Base-by-base conservation (phyloP, 2,329 filamentous ascomycete genomes). In the Cladosporium halotolerans region DNA sequence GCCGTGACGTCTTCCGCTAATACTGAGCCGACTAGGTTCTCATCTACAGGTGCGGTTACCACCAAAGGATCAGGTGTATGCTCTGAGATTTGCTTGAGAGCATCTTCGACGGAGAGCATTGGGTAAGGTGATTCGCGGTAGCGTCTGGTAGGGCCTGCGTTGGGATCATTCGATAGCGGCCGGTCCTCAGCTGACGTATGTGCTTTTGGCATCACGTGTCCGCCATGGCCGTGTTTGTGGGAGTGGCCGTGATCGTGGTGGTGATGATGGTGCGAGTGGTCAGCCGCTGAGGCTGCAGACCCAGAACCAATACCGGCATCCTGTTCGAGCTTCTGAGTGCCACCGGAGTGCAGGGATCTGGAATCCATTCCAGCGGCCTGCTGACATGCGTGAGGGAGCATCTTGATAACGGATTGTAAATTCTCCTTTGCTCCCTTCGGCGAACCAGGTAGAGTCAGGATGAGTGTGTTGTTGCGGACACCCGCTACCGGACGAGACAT, bases 371-470 rank as follows among this genome's bases (percentile, higher is more conserved):
- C 93, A 0, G 87, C 83, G 28, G 89, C 88, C 73, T 97, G 92
- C 7, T 88, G 74, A 61, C 93, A 99, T n/a, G 93, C 93, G 71
- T 99, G 93, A 0, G 92, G 91, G 5, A 99, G 73, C n/a, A 92
- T 83, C 66, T 90, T 95, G 57, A 99, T 75, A 6, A 99, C 78
- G 1, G 91, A 85, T 65, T 93, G 84, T 0, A 99, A 79, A 65
- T 97, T 99, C 73, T 99, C 93, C 64, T 84, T 88, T 8, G 93
- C 93, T 1, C 91, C 93, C 69, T 97, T 97, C 0, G 93, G 93
- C 0, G 92, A 97, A 1, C 93, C 93, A 0, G 93, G 93, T 3
- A 99, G 75, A 0, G 93, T 99, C 57, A 96, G 73, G 19, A 99
- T 86, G 49, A 99, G 71, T 1, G 89, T 85, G 56, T 83, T 83